Base-by-base conservation (phyloP, 345 rosid genomes). In the Acer saccharum region DNA sequence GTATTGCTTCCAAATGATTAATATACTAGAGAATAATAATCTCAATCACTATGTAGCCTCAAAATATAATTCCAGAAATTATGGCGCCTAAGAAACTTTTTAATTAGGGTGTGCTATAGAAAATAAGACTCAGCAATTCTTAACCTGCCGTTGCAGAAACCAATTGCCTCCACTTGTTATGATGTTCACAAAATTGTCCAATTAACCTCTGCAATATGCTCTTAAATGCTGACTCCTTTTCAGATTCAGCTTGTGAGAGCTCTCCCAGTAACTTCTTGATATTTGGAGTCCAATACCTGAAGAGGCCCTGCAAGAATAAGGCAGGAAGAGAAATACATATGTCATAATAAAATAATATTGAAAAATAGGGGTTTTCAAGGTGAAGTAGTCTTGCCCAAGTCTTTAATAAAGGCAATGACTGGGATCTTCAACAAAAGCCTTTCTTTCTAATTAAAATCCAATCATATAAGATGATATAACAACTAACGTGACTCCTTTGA, bases 271-370 rank as follows among this genome's bases (percentile, higher is more conserved):
- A 76, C 82, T 87, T 89, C 88, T 92, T 96, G 79, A 91, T 92
- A 73, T 80, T 85, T 65, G 97, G 97, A 84, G 89, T 90, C 98
- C 98, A 96, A 81, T 94, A 94, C 72, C 99, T 90, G 81, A 78
- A 90, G 81, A 87, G 87, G 60, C 99, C 98, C 99, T 96, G 90
- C 72, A 86, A 62, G 69, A 21, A 60, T 70, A 72, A 69, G 71
- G 65, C 62, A 68, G 62, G 48, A 63, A 21, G 16, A 11, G 17
- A 62, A 72, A 75, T 44, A 32, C 16, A 44, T 63, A 71, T 69
- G 48, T 25, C 5, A 1, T 57, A 0, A 20, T 66, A 70, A 54
- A 23, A 17, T 25, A 57, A 67, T 32, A 4, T 17, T 27, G 63
- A 75, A 46, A 21, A 13, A 46, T 35, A 46, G 65, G 2, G n/a